These are phyloP conservation scores for Pseudomonodictys pantanalensis DNA, from an alignment of 495 filamentous ascomycete species.

Conservation along the genomic window DNA sequence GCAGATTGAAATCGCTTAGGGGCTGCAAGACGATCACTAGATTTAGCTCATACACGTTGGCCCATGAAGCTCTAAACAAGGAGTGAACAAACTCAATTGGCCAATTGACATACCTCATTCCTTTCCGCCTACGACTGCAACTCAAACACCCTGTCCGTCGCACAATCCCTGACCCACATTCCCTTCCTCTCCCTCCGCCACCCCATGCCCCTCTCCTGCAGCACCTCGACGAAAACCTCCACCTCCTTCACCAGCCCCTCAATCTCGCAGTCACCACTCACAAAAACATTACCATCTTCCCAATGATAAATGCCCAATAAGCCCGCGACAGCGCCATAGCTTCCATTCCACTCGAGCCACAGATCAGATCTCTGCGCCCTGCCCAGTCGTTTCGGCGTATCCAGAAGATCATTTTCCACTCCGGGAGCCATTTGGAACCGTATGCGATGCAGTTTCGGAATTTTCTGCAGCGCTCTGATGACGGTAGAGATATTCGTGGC, in stretches of 20 bases:
- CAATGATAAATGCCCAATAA: constrained; percentile 20
- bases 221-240: constrained; percentile 6
- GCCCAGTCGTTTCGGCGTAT: constrained; percentile 9
- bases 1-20: no score
- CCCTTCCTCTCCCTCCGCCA: constrained; percentile 18
- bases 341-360: constrained; percentile 30
- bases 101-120: no score
- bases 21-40: no score
- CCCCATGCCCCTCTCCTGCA: constrained; percentile 7
- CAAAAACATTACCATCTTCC: constrained; percentile 13
- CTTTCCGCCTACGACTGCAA: no score
- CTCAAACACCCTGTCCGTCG: not conserved
- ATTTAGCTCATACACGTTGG: no score
- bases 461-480: constrained; percentile 15
- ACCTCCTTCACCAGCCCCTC: constrained; percentile 1
- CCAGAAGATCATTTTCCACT: constrained; percentile 21
- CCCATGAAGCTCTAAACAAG: no score
- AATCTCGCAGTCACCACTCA: constrained; percentile 13
- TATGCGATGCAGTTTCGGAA: constrained; percentile 9
- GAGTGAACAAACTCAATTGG: no score
- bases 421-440: constrained; percentile 27
- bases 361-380: constrained; percentile 24
- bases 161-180: constrained; percentile 9
- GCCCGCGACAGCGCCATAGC: constrained; percentile 17
- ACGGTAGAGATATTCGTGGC: constrained; percentile 22